Evolutionary conservation across 345 rosid species (phyloP).

Genomic region (Populus euphratica): DNA sequence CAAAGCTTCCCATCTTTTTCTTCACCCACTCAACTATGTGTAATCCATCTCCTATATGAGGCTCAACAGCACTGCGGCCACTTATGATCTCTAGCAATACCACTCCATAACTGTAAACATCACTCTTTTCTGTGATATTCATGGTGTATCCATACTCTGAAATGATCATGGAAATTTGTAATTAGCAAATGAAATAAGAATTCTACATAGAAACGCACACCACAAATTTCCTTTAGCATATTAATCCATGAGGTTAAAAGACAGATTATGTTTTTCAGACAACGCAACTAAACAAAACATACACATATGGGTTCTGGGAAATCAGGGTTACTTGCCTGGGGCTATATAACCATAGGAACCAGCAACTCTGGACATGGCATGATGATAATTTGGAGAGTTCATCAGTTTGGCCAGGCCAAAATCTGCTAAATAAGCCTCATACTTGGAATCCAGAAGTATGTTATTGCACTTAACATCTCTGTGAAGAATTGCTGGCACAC

Average conservation of each 20-base stretch:
- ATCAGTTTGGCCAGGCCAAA: constrained; percentile 87
- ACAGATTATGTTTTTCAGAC: too few species aligned
- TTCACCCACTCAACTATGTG: constrained; percentile 98
- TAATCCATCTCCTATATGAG: constrained; percentile 64
- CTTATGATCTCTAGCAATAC: constrained; percentile 85
- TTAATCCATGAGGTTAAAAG: too few species aligned
- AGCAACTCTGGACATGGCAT: constrained; percentile 79
- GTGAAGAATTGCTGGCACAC: constrained; percentile 81
- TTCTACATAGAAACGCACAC: not conserved
- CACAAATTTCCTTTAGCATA: not conserved
- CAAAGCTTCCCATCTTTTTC: constrained; percentile 94
- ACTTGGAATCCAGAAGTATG: constrained; percentile 79
- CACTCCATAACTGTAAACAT: constrained; percentile 88
- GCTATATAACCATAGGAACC: constrained; percentile 96
- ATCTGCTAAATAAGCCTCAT: constrained; percentile 80
- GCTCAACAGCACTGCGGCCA: constrained; percentile 74
- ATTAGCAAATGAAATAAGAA: not conserved
- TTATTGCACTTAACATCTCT: constrained; percentile 92
- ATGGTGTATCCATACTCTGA: constrained; percentile 93
- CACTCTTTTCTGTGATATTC: constrained; percentile 96
- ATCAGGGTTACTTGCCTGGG: constrained; percentile 58
- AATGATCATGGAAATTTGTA: constrained; percentile 15
- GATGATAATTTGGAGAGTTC: constrained; percentile 69
- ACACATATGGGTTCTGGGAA: not conserved
- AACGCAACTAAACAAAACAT: not conserved